A percentile compares a stretch with the other conserved stretches of the same genome.
Evolutionary conservation across 352 stramenopile species (phyloP).

Genomic region (Phytopythium aichiense): DNA sequence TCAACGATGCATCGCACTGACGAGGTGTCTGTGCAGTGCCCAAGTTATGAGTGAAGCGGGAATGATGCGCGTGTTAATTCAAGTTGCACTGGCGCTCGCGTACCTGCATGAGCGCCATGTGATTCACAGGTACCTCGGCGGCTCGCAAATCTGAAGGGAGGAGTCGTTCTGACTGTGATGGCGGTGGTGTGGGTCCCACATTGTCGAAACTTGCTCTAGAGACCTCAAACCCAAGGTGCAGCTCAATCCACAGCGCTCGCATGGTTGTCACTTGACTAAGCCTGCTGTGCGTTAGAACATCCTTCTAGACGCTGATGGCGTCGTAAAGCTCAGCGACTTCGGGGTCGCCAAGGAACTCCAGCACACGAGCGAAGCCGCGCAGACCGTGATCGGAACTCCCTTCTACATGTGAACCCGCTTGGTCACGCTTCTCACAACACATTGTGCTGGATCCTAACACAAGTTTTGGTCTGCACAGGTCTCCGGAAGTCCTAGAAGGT

Average conservation of each 20-base stretch:
- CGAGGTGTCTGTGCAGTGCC: constrained; percentile 4
- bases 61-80: constrained; percentile 69
- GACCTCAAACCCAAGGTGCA: constrained; percentile 56
- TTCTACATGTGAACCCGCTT: constrained; percentile 53
- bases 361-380: constrained; percentile 35
- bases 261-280: background rate
- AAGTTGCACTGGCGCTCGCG: constrained; percentile 47
- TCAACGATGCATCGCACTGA: background rate
- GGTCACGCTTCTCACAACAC: background rate
- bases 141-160: no score
- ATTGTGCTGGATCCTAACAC: no score
- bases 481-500: constrained; percentile 72
- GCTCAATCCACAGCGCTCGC: background rate
- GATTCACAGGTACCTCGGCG: constrained; percentile 43
- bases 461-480: constrained; percentile 17
- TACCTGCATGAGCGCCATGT: constrained; percentile 60
- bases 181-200: constrained; percentile 4
- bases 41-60: constrained; percentile 30
- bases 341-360: constrained; percentile 44
- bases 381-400: constrained; percentile 68
- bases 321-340: constrained; percentile 79
- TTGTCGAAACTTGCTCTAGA: constrained; percentile 15
- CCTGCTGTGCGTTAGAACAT: constrained; percentile 32
- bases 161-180: constrained; percentile 2
- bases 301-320: constrained; percentile 39